phyloP scores from a whole-genome alignment of 2,329 filamentous ascomycete species.

The Botryosphaeria dothidea region DNA sequence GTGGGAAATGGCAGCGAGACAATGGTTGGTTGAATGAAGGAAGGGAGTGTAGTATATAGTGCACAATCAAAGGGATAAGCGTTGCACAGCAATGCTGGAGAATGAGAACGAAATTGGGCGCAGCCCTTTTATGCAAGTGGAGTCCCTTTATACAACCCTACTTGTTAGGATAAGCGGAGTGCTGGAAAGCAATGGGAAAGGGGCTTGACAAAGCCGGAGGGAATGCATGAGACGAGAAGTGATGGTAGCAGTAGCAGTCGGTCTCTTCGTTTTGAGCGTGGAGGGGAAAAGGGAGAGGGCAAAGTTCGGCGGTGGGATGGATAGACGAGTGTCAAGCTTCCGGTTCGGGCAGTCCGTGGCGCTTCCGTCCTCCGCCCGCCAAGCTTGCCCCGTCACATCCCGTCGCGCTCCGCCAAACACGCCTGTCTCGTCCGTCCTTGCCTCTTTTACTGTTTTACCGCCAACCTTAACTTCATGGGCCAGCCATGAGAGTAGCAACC shows the following conservation, averaged over 20 bases:
- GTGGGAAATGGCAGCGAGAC: neutral
- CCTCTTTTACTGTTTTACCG: neutral
- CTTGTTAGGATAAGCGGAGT: neutral
- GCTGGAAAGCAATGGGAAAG: neutral
- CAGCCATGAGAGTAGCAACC: conserved; percentile 12
- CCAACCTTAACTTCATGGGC: conserved; percentile 3
- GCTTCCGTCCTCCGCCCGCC: neutral
- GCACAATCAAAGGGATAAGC: neutral
- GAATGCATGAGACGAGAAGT: neutral
- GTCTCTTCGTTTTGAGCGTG: neutral
- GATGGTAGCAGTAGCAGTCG: too few species aligned
- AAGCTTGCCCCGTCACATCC: neutral
- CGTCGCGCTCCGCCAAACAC: neutral
- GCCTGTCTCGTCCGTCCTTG: neutral
- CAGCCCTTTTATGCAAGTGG: neutral
- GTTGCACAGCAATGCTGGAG: neutral
- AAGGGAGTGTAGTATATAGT: conserved; percentile 6
- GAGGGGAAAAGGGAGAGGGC: neutral
- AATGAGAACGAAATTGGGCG: neutral
- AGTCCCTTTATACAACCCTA: neutral
- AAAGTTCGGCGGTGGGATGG: neutral
- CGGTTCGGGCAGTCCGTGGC: neutral
- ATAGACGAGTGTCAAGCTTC: neutral
- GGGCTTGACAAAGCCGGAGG: neutral
- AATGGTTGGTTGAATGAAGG: neutral